Conservation (phyloP, 1,284 basidiomycete genomes). For the Exobasidium rhododendri region DNA sequence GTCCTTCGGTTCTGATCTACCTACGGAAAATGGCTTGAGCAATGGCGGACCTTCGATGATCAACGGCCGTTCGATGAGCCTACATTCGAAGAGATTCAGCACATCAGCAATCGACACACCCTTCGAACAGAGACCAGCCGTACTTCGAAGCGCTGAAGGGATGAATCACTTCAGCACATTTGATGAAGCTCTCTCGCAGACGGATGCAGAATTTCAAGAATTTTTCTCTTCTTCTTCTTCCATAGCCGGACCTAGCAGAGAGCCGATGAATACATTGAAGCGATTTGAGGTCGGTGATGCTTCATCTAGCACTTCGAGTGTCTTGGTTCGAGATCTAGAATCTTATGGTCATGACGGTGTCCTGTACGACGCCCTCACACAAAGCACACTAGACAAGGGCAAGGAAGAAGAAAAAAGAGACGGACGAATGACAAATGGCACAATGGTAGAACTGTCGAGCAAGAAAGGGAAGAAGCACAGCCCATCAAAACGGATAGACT, state of each 20-base stretch:
- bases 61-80: background rate
- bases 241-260: background rate
- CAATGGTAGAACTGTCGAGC: background rate
- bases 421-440: background rate
- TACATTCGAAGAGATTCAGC: background rate
- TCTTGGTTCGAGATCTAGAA: background rate
- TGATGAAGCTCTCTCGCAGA: constrained; percentile 22
- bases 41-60: background rate
- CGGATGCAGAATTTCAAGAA: background rate
- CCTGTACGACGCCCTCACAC: background rate
- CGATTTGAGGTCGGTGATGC: background rate
- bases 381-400: too few relatives aligned
- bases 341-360: background rate
- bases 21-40: background rate
- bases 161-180: constrained; percentile 60
- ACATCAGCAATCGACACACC: constrained; percentile 20
- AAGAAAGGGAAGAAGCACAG: background rate
- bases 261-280: background rate
- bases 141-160: constrained; percentile 71
- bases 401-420: background rate
- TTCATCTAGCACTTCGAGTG: background rate
- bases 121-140: constrained; percentile 61
- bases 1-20: background rate
- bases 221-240: background rate
- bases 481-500: background rate